Conservation (phyloP, 1,284 basidiomycete species). For the Puccinia novopanici region DNA sequence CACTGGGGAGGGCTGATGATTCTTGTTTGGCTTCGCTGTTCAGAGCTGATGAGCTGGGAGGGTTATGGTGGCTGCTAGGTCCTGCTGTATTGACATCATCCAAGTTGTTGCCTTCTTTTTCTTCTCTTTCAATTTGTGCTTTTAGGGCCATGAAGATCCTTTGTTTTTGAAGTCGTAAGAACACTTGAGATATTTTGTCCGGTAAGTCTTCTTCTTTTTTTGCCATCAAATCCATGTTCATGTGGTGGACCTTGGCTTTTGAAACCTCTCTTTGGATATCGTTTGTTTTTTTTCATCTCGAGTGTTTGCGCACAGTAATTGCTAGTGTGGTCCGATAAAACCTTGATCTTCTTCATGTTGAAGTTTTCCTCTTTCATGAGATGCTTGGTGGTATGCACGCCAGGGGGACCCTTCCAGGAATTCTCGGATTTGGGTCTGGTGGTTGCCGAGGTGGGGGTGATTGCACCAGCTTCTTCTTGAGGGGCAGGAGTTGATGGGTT, state of each 20-base stretch:
- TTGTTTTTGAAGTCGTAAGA: not conserved
- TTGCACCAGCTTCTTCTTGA: no score
- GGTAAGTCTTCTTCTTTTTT: constrained; percentile 17
- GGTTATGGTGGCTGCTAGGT: no score
- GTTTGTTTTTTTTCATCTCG: constrained; percentile 12
- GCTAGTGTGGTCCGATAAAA: not conserved
- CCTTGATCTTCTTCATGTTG: constrained; percentile 23
- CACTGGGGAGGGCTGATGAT: no score
- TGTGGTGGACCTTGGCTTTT: not conserved
- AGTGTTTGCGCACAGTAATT: not conserved
- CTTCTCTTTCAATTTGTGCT: not conserved
- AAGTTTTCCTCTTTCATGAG: constrained; percentile 7
- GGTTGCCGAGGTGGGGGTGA: no score
- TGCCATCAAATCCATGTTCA: constrained; percentile 6
- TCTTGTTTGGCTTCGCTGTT: no score
- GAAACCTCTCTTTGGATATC: not conserved
- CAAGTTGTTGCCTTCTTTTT: no score
- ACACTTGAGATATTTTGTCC: not conserved
- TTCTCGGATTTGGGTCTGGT: not conserved
- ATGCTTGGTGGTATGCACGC: not conserved
- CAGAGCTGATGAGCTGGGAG: no score
- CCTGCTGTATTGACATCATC: no score
- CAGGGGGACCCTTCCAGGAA: not conserved
- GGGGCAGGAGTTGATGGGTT: no score
- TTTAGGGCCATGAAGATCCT: not conserved